phyloP scores from a whole-genome alignment of 257 asterid species.

The Petrea volubilis region DNA sequence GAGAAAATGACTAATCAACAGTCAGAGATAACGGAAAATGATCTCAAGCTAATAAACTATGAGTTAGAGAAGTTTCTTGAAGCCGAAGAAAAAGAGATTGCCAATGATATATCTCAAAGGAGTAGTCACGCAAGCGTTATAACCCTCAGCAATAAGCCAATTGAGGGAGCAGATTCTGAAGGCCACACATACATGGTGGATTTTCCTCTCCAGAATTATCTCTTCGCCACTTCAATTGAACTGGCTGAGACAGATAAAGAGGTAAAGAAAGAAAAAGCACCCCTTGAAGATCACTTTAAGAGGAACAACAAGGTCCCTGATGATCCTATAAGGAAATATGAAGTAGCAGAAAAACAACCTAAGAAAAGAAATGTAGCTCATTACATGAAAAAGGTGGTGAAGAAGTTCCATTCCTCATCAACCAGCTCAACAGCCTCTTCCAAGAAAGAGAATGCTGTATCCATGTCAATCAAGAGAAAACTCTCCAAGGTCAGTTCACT shows the following conservation, averaged over 20 bases:
- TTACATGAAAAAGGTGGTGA: slow-evolving; percentile 68
- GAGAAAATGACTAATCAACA: slow-evolving; percentile 39
- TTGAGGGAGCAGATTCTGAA: slow-evolving; percentile 48
- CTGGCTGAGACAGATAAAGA: slow-evolving; percentile 36
- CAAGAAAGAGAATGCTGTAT: slow-evolving; percentile 38
- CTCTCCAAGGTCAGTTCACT: slow-evolving; percentile 64
- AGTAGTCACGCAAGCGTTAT: slow-evolving; percentile 62
- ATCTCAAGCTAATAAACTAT: slow-evolving; percentile 52
- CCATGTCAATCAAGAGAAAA: slow-evolving; percentile 51
- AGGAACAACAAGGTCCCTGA: slow-evolving; percentile 28
- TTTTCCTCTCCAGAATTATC: slow-evolving; percentile 74
- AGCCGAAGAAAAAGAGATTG: slow-evolving; percentile 57
- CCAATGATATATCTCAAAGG: slow-evolving; percentile 52
- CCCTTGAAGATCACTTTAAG: slow-evolving; percentile 59
- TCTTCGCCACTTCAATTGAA: slow-evolving; percentile 60
- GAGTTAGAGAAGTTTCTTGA: slow-evolving; percentile 77
- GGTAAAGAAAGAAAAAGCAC: slow-evolving; percentile 47
- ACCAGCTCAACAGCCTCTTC: slow-evolving; percentile 38
- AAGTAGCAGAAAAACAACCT: slow-evolving; percentile 34
- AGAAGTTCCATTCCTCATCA: slow-evolving; percentile 47
- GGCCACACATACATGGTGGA: slow-evolving; percentile 29
- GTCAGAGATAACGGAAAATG: slow-evolving; percentile 52
- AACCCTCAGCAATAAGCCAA: slow-evolving; percentile 45
- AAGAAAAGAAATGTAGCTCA: slow-evolving; percentile 31
- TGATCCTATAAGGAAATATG: slow-evolving; percentile 29